Evolutionary conservation across 805 yeast genomes (phyloP), one percentile per base, ranked within the genome.

Genomic region (Wickerhamiella nectarea): DNA sequence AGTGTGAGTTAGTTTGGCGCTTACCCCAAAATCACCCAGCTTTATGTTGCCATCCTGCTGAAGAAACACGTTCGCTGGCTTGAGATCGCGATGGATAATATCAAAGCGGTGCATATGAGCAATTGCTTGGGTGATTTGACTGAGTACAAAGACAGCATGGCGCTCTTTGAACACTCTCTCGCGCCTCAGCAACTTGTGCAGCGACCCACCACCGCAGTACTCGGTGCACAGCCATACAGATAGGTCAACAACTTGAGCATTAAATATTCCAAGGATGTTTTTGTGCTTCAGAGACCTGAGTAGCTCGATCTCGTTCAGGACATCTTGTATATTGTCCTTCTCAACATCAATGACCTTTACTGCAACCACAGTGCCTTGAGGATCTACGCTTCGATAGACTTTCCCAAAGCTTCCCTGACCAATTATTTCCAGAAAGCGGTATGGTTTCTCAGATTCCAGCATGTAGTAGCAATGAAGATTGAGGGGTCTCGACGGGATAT

Each of bases 201-300:
- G 81, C 1, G 95, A 83, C 0, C 96, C 95, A 22, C 94, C 96
- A 9, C 89, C 95, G 60, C 97, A 91, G 56, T 73, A 85, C 58
- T 91, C 98, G 95, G 91, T 84, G 4, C 78, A 78, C 38, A 91
- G 81, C 80, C 86, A 87, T 75, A 91, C 74, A 5, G 75, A 69
- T 35, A 75, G 74, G 36, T 76, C 84, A 8, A 22, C 41, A 5
- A 21, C n/a, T 9, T 36, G 35, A 1, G 94, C 77, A 36, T 75
- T 76, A 52, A 65, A 69, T 56, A 77, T 76, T 26, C 69, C 67
- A 1, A 91, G 83, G 43, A 91, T 75, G 54, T 72, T 73, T 0
- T 72, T 72, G 14, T 80, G 75, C 41, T 67, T 68, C 46, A 87
- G 61, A 41, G 75, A 75, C 20, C 82, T 74, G 20, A 91, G 63